Evolutionary conservation across 768 basidiomycete species (phyloP), one percentile per base, ranked within the genome.

Genomic region (Mycena olivaceomarginata): DNA sequence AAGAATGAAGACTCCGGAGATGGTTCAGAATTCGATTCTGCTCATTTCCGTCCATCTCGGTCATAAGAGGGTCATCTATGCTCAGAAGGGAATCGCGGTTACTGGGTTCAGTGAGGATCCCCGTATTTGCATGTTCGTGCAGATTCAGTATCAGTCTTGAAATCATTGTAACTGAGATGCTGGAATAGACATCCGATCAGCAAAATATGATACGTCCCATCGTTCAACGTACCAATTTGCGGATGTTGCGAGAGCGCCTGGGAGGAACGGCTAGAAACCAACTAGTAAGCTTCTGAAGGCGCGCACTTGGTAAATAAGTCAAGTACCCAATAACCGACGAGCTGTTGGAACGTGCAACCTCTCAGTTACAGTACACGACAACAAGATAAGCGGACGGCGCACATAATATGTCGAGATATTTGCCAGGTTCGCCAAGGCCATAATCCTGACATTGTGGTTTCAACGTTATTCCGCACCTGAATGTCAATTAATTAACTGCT

Each of bases 71-170:
- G 31, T n/a, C 31, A 18, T 45, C 43, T 18, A 46, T 6, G 25
- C 57, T 60, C 18, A 22, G n/a, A 15, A 41, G 31, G 4, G 18
- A 25, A 60, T 4, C n/a, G 4, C 10, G 40, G 11, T 20, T 6
- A 7, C 37, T 22, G 5, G 9, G 16, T 9, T 72, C 60, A 6
- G 37, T 75, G 25, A 65, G 16, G 43, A 75, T 45, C 6, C 67
- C 74, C 8, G 8, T 41, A 20, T 51, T 39, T 1, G 82, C 83
- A 66, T 78, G 80, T 65, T 81, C 74, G 75, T 86, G 82, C n/a
- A 87, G 82, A 80, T 87, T 86, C 59, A 87, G 84, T 71, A 87
- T 83, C 11, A 88, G 83, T 13, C 86, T 84, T 10, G 87, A 87
- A 76, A 86, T 83, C 80, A 87, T 79, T 7, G 83, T 82, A 10